These are phyloP conservation scores for Alternaria angustiovoidea DNA, from an alignment of 2,329 filamentous ascomycete species.

Conservation along the genomic window DNA sequence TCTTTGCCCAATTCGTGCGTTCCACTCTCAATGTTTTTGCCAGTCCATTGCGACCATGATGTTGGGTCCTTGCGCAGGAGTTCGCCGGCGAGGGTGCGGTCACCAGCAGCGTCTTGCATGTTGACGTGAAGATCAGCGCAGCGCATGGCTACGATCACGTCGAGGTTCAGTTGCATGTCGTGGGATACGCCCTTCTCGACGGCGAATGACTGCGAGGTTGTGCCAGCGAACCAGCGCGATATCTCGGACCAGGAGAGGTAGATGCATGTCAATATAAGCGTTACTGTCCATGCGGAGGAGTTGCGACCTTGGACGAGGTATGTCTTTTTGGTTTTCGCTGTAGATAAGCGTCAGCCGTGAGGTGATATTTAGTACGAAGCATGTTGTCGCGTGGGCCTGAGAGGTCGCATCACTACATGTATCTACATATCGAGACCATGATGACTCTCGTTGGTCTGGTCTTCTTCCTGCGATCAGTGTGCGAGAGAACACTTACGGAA, in stretches of 20 bases:
- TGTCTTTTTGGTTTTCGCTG: conserved; percentile 94
- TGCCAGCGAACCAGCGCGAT: conserved; percentile 81
- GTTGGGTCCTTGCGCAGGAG: conserved; percentile 79
- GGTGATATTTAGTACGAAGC: neutral
- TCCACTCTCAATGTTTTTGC: conserved; percentile 68
- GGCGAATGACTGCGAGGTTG: conserved; percentile 86
- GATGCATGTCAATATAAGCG: conserved; percentile 76
- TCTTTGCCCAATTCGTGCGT: conserved; percentile 56
- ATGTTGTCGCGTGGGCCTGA: conserved; percentile 6
- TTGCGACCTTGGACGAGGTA: conserved; percentile 85
- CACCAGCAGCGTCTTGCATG: conserved; percentile 93
- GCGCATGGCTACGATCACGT: conserved; percentile 88
- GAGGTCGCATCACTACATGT: neutral
- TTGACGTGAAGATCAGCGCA: conserved; percentile 93
- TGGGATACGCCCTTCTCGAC: conserved; percentile 92
- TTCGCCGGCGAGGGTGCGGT: conserved; percentile 84
- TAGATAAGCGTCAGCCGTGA: conserved; percentile 16
- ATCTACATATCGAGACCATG: neutral
- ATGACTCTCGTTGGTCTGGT: neutral
- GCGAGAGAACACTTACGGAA: conserved; percentile 74
- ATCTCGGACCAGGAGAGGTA: conserved; percentile 82
- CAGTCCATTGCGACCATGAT: conserved; percentile 80
- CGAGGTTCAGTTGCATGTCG: conserved; percentile 91
- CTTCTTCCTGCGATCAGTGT: neutral
- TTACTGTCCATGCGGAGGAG: conserved; percentile 93